Conservation (phyloP, 225 moss, liverwort and hornwort genomes). For the Polytrichum formosum region DNA sequence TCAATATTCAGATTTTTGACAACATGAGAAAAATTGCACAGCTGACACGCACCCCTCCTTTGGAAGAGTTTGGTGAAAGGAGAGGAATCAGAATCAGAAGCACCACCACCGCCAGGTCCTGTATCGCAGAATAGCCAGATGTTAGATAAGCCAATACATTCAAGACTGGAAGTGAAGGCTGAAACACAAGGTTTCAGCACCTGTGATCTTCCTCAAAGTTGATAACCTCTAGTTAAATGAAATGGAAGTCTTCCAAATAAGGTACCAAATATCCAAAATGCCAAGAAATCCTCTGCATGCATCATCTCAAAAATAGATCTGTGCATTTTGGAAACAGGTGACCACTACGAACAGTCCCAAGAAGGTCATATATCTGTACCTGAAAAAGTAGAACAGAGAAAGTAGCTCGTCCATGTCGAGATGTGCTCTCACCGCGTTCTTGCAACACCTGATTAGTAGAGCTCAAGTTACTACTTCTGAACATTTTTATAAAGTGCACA, state of each 20-base stretch:
- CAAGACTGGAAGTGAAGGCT: not conserved
- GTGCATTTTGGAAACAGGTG: too few species aligned
- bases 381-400: slow-evolving; percentile 95
- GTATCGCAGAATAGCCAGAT: slow-evolving; percentile 12
- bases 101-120: slow-evolving; percentile 94
- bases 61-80: slow-evolving; percentile 67
- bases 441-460: slow-evolving; percentile 66
- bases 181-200: not conserved
- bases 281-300: too few species aligned
- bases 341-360: not conserved
- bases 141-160: not conserved
- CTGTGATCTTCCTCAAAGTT: not conserved
- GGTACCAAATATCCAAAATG: too few species aligned
- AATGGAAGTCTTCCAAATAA: too few species aligned
- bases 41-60: slow-evolving; percentile 63
- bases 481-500: not conserved
- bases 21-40: too few species aligned
- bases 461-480: not conserved
- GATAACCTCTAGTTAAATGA: too few species aligned
- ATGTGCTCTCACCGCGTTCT: slow-evolving; percentile 94
- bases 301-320: too few species aligned
- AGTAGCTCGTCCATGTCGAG: slow-evolving; percentile 86
- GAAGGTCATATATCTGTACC: slow-evolving; percentile 27
- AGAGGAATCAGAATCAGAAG: slow-evolving; percentile 91
- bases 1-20: too few species aligned